Percentiles rank a stretch among this genome's conserved stretches.
phyloP scores from a whole-genome alignment of 2,329 filamentous ascomycete genomes.

The Lithohypha guttulata region DNA sequence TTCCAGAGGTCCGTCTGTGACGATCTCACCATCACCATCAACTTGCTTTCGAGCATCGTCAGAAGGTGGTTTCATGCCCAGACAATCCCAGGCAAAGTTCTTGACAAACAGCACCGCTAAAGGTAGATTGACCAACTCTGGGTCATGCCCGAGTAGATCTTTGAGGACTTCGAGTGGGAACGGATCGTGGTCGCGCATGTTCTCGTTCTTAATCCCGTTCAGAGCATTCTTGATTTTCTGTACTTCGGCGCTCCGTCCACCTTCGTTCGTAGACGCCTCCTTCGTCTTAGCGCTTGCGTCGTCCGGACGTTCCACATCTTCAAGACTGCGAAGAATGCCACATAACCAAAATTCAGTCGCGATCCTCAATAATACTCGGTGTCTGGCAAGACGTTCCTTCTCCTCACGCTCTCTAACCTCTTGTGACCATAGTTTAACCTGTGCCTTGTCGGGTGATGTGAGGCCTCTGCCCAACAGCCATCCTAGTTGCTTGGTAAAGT shows the following conservation, averaged over 20 bases:
- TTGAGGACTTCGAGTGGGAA: constrained; percentile 97
- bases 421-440: constrained; percentile 63
- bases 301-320: constrained; percentile 55
- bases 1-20: constrained; percentile 29
- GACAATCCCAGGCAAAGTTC: constrained; percentile 87
- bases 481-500: constrained; percentile 84
- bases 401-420: constrained; percentile 91
- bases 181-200: constrained; percentile 65
- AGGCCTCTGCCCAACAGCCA: constrained; percentile 88
- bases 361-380: constrained; percentile 75
- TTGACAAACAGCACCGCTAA: constrained; percentile 93
- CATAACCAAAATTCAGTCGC: constrained; percentile 96
- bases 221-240: constrained; percentile 54
- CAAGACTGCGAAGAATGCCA: constrained; percentile 70
- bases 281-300: constrained; percentile 47
- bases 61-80: constrained; percentile 63
- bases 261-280: constrained; percentile 39
- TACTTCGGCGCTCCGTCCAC: constrained; percentile 37
- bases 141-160: constrained; percentile 84
- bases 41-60: constrained; percentile 74
- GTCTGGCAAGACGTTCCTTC: constrained; percentile 78
- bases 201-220: constrained; percentile 45
- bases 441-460: constrained; percentile 77
- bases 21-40: constrained; percentile 65
- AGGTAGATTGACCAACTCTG: constrained; percentile 82